Conservation (phyloP, 2,329 filamentous ascomycete genomes). For the Colletotrichum chrysophilum region DNA sequence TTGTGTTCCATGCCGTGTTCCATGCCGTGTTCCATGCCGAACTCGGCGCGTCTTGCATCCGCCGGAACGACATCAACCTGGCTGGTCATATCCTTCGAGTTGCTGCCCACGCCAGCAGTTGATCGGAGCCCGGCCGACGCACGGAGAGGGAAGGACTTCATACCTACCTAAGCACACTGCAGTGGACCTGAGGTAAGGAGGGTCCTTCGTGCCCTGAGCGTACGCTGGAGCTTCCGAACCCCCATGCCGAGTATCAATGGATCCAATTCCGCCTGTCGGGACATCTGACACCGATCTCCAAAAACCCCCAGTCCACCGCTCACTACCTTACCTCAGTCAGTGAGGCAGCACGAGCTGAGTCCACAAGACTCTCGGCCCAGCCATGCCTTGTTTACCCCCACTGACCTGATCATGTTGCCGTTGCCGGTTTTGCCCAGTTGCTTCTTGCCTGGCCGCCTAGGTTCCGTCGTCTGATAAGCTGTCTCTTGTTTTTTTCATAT, state of each 20-base stretch:
- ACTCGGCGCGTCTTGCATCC: background rate
- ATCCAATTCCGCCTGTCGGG: conserved; percentile 3
- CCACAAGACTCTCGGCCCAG: background rate
- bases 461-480: conserved; percentile 1
- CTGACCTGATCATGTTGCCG: background rate
- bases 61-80: background rate
- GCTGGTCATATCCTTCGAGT: background rate
- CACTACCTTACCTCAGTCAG: background rate
- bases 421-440: background rate
- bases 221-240: background rate
- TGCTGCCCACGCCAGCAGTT: background rate
- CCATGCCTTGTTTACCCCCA: background rate
- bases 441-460: background rate
- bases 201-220: background rate
- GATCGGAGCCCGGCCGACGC: background rate
- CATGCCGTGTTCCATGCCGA: background rate
- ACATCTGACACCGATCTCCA: conserved; percentile 17
- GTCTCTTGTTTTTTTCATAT: background rate
- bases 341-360: background rate
- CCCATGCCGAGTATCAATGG: background rate
- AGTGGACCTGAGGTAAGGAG: background rate
- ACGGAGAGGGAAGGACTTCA: background rate
- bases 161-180: background rate
- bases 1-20: background rate
- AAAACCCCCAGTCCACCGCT: background rate